Base-by-base conservation (phyloP, 2,329 filamentous ascomycete species). In the Thielaviopsis populi region DNA sequence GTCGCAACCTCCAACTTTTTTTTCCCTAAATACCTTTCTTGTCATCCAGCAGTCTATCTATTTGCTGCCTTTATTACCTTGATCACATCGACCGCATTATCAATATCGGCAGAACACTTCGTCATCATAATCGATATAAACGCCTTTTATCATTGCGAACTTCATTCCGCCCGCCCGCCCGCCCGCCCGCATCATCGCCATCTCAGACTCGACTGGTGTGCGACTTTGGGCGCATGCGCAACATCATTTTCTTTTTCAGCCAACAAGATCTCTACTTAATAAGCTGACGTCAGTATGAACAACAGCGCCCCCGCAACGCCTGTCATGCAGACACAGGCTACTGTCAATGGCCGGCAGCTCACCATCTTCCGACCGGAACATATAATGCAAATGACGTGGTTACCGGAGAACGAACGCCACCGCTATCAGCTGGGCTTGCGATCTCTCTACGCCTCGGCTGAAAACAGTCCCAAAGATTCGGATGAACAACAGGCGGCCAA, bases 391-490 rank as follows among this genome's bases (percentile, higher is more conserved):
- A 74, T 84, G 2, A 74, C 74, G 1, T 76, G 78, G 46, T 74
- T 86, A 2, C 78, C 74, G 30, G 74, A 79, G 0, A 76, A 80
- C 1, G 83, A 86, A 64, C 83, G 80, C 68, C 68, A 68, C 1
- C 83, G 83, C 68, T 86, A 85, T 68, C 81, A 85, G 68, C 72
- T 75, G 1, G 83, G 83, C 0, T 73, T 86, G 0, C 74, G 76
- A 10, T 69, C 73, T 1, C 73, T 86, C 0, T 86, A 81, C 78
- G 75, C 73, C 24, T 75, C 80, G 48, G 77, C 80, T 56, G 78
- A 80, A 65, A 77, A 75, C 22, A 72, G 75, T 0, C 71, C 77
- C 0, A 74, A 76, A 1, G 79, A 79, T 24, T 80, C 80, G 2
- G 68, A 69, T 0, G 76, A 79, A 24, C 78, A 84, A 56, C 71